Base-by-base conservation (phyloP, 2,329 filamentous ascomycete species). In the Sarocladium strictum region DNA sequence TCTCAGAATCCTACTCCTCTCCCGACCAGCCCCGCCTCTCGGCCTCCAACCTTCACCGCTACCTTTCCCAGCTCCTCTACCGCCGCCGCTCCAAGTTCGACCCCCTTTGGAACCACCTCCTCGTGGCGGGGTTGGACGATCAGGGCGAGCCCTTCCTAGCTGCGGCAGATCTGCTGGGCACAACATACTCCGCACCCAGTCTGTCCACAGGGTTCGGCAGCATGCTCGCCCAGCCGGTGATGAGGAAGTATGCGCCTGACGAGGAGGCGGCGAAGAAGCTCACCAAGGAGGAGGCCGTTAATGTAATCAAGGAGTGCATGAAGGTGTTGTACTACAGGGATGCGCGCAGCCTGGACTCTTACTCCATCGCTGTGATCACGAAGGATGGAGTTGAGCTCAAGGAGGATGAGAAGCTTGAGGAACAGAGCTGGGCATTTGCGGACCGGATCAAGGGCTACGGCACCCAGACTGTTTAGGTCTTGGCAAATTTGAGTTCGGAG, bases 311-410 rank as follows among this genome's bases (percentile, higher is more conserved):
- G 77, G 89, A 96, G 75, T 96, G 91, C 73, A 92, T 99, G 89
- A 97, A 97, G 82, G 93, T 97, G 53, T 80, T 99, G 58, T 99
- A 89, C 78, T 99, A 99, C 79, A 84, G 94, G 64, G 94, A 99
- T 74, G 94, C 94, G 43, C 85, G 94, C 71, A 95, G 89, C 75
- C 75, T 94, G 74, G 91, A 97, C 73, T 80, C 82, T 62, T 99
- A 97, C 77, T 94, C 89, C 60, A 86, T 97, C 68, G 93, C 93
- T 19, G 80, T 97, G 54, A 80, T 99, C 55, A 94, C 89, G 55
- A 88, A 90, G 74, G 89, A 90, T 50, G 90, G 89, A n/a, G 85
- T 97, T 56, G 87, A 95, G 54, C 69, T 97, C 61, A 86, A 86
- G 70, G 84, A 95, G 72, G 76, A 88, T 64, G 89, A 96, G 78